These are phyloP conservation scores for Paramecium primaurelia DNA, from an alignment of 73 alveolate genomes.

Conservation along the genomic window DNA sequence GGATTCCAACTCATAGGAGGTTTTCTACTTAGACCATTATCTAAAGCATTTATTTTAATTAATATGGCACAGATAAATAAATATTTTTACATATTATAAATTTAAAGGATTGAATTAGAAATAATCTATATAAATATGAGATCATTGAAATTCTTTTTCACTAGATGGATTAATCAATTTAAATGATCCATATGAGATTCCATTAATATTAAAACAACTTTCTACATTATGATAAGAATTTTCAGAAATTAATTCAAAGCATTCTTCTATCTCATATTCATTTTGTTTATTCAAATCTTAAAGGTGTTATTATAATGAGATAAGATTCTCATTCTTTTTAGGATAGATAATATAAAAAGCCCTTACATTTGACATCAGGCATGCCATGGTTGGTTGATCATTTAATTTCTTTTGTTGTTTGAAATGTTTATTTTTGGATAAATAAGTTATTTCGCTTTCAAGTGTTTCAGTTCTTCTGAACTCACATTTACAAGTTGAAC, in stretches of 20 bases:
- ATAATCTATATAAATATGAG: background rate
- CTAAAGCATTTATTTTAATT: background rate
- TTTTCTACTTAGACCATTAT: slow-evolving; percentile 74
- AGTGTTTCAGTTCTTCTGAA: background rate
- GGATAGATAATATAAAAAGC: background rate
- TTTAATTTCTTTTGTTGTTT: background rate
- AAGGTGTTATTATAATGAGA: background rate
- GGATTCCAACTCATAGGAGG: slow-evolving; percentile 92
- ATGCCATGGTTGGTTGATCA: background rate
- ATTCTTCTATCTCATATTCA: background rate
- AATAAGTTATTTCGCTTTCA: background rate
- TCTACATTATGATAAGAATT: background rate
- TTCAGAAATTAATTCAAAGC: background rate
- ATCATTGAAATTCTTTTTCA: background rate
- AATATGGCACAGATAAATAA: background rate
- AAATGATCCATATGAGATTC: background rate
- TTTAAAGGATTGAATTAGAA: background rate
- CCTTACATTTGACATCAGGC: background rate
- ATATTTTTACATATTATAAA: background rate
- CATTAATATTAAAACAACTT: background rate
- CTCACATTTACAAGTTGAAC: background rate
- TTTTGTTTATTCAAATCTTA: background rate
- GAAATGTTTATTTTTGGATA: background rate
- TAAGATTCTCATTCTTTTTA: background rate
- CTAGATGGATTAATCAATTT: background rate